Base-by-base conservation (phyloP, 2,329 filamentous ascomycete genomes). In the Sporothrix brunneoviolacea region DNA sequence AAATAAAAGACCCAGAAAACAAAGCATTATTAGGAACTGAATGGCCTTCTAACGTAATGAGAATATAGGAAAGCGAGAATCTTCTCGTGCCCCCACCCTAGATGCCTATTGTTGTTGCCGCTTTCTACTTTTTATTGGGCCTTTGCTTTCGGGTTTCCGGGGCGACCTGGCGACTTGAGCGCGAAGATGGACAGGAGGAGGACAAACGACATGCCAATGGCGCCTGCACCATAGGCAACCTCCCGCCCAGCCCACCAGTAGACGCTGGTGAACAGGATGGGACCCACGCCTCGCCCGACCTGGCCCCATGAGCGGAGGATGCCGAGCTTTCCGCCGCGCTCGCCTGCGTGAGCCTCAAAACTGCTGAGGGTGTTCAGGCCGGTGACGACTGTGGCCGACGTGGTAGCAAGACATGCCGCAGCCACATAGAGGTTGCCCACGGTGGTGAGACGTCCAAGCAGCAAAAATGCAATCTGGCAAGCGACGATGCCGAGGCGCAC, bases 181-280 rank as follows among this genome's bases (percentile, higher is more conserved):
- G 78, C 79, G 18, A 79, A 75, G 64, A 95, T 86, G 0, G 86
- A 88, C 21, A 89, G 68, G 10, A 74, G 75, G 39, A 79, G 77
- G 10, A 97, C 91, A 1, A 74, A 80, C 5, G 86, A 67, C 72
- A 97, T 95, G 5, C 89, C 90, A 12, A 80, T 74, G 0, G 88
- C 86, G 4, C 93, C 93, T 60, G 89, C 76, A 1, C 74, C 75
- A 66, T 97, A 98, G 2, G 93, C 93, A 10, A 83, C 76, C 63
- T 94, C 86, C 41, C 93, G 76, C 0, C 93, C 93, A 7, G 89
- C 91, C 93, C 93, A 98, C 93, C 93, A 98, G 70, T 98, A 98
- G 50, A 98, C 74, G 43, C 88, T 89, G 55, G 93, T 97, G 64
- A 98, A 98, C 32, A 95, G 70, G 4, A 98, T 66, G 0, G 93